A percentile compares a stretch with the other conserved stretches of the same genome.
These are phyloP conservation scores for Geosiphon pyriformis DNA, from an alignment of 192 early-diverging fungal genomes.

Conservation along the genomic window DNA sequence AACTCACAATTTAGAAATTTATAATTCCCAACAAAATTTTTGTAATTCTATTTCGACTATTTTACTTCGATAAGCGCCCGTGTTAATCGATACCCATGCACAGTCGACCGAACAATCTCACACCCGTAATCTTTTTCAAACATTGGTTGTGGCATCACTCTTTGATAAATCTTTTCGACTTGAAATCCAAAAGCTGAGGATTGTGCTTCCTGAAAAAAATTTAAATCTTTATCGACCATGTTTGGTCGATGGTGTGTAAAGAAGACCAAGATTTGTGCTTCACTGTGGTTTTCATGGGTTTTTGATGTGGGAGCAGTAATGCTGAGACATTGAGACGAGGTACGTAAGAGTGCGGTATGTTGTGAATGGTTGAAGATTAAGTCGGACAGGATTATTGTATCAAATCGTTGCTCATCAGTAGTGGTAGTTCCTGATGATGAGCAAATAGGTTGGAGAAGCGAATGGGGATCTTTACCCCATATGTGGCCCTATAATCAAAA, in stretches of 20 bases:
- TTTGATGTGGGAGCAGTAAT: too few species aligned
- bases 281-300: constrained; percentile 50
- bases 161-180: constrained; percentile 60
- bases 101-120: constrained; percentile 69
- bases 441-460: constrained; percentile 34
- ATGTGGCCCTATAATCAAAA: constrained; percentile 53
- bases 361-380: constrained; percentile 89
- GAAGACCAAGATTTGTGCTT: constrained; percentile 66
- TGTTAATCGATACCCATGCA: constrained; percentile 66
- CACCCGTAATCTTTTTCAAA: constrained; percentile 84
- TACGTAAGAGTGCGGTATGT: constrained; percentile 66
- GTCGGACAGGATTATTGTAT: constrained; percentile 81
- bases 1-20: too few species aligned
- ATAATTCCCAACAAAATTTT: too few species aligned
- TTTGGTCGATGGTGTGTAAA: constrained; percentile 84
- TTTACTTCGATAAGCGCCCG: too few species aligned
- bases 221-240: constrained; percentile 69
- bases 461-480: constrained; percentile 58
- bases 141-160: constrained; percentile 75
- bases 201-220: constrained; percentile 73
- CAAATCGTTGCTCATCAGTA: constrained; percentile 43
- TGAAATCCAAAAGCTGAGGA: constrained; percentile 53
- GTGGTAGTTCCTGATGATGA: constrained; percentile 27
- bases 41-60: too few species aligned
- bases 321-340: too few species aligned